phyloP scores from a whole-genome alignment of 257 asterid genomes.

The Echites panduratus region DNA sequence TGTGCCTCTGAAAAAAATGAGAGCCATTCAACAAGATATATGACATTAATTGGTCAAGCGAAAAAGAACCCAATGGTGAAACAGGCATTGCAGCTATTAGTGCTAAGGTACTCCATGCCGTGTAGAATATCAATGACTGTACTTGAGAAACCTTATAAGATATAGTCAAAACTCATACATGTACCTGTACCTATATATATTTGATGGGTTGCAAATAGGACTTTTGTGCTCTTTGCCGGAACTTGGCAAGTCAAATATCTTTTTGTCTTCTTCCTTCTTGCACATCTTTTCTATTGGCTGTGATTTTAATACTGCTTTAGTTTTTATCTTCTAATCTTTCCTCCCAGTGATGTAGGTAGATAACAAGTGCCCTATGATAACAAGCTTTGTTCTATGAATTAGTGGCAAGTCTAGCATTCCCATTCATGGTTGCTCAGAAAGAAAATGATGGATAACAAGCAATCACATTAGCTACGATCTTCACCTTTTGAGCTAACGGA shows the following conservation, averaged over 20 bases:
- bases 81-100: not conserved
- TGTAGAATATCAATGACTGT: not conserved
- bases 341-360: not conserved
- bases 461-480: not conserved
- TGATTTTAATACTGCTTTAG: no score
- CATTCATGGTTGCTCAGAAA: not conserved
- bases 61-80: not conserved
- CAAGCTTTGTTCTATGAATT: not conserved
- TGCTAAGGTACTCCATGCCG: not conserved
- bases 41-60: not conserved
- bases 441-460: not conserved
- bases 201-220: not conserved
- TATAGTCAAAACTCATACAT: not conserved
- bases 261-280: not conserved
- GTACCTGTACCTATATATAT: not conserved
- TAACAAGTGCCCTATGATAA: no score
- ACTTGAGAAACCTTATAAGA: not conserved
- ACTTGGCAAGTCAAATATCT: not conserved
- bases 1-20: not conserved
- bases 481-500: not conserved
- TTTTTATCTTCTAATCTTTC: not conserved
- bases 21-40: not conserved
- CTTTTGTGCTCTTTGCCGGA: not conserved
- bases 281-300: not conserved
- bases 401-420: not conserved